phyloP scores from a whole-genome alignment of 2,329 filamentous ascomycete species.

The Microdochium paspali region DNA sequence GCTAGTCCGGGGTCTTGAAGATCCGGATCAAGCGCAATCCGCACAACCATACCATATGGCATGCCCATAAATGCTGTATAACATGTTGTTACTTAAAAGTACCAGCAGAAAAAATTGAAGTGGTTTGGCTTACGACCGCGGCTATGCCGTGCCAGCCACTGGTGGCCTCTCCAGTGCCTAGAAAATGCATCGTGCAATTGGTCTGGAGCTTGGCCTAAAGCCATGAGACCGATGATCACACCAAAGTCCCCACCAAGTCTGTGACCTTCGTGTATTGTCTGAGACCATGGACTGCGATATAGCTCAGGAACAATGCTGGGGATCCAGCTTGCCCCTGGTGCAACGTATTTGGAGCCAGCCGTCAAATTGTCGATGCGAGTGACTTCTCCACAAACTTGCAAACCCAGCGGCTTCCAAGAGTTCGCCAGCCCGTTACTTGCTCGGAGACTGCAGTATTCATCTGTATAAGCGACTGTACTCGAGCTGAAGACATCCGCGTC shows the following conservation, averaged over 20 bases:
- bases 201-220: neutral
- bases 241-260: conserved; percentile 2
- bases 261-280: neutral
- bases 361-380: neutral
- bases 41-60: neutral
- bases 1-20: neutral
- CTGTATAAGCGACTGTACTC: neutral
- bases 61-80: neutral
- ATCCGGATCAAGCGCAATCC: neutral
- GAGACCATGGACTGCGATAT: neutral
- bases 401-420: neutral
- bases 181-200: neutral
- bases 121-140: neutral
- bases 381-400: neutral
- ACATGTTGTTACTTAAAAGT: neutral
- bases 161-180: neutral
- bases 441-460: too few species aligned
- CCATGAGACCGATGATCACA: conserved; percentile 1
- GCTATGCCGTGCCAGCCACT: neutral
- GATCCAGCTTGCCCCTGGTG: neutral
- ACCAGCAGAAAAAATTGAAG: neutral
- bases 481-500: neutral
- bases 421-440: too few species aligned
- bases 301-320: conserved; percentile 1
- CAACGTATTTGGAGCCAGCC: neutral